phyloP scores from a whole-genome alignment of 2,329 filamentous ascomycete species.

The Penicillium decumbens region DNA sequence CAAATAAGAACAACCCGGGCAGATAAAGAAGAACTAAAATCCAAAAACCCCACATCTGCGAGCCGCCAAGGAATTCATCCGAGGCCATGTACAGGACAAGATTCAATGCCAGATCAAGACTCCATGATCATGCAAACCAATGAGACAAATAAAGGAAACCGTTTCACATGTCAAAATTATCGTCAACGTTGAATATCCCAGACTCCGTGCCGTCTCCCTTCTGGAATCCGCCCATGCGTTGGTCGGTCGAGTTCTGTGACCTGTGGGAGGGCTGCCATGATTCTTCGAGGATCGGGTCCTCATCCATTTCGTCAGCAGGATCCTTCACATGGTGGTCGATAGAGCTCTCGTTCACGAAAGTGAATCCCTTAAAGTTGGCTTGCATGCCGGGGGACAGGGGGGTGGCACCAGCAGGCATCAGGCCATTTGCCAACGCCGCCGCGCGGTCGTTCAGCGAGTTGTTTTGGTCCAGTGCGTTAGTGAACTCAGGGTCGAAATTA shows the following conservation, averaged over 20 bases:
- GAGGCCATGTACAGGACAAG: constrained; percentile 31
- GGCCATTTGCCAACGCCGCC: constrained; percentile 73
- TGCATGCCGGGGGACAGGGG: constrained; percentile 93
- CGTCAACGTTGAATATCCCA: constrained; percentile 43
- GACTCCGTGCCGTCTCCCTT: constrained; percentile 38
- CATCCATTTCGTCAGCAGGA: constrained; percentile 40
- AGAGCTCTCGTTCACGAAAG: constrained; percentile 95
- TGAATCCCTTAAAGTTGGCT: constrained; percentile 97
- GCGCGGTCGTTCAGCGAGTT: constrained; percentile 88
- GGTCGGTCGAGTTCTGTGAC: constrained; percentile 30
- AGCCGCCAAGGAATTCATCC: constrained; percentile 18
- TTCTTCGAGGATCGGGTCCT: constrained; percentile 41
- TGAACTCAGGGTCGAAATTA: constrained; percentile 98
- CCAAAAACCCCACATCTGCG: constrained; percentile 20
- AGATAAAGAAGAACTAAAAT: constrained; percentile 1
- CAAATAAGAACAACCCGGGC: constrained; percentile 5
- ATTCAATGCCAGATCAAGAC: constrained; percentile 35
- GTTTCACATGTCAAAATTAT: constrained; percentile 45
- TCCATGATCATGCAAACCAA: constrained; percentile 35
- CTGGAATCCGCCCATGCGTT: constrained; percentile 44
- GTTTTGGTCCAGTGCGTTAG: constrained; percentile 82
- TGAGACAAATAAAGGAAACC: constrained; percentile 16
- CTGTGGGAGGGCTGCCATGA: constrained; percentile 34
- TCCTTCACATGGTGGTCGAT: constrained; percentile 60
- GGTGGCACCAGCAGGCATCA: constrained; percentile 72